phyloP scores from a whole-genome alignment of 2,329 filamentous ascomycete species.

The Hyphodiscus sp. region DNA sequence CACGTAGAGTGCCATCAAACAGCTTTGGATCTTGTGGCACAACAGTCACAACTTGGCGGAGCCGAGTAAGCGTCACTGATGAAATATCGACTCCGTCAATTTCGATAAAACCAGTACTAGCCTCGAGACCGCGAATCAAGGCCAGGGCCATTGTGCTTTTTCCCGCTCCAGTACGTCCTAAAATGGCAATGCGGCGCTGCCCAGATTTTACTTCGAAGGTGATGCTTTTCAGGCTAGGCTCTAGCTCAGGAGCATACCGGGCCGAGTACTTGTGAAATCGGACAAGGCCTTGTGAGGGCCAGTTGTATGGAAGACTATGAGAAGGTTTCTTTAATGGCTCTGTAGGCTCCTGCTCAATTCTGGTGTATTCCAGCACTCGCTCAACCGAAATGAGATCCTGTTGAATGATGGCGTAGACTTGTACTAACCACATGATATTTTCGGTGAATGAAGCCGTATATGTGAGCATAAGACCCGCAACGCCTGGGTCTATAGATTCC shows the following conservation, averaged over 20 bases:
- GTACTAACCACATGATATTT: too few species aligned
- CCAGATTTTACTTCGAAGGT: background rate
- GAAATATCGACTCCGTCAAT: background rate
- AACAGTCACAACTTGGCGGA: background rate
- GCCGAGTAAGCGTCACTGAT: background rate
- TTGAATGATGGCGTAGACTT: too few species aligned
- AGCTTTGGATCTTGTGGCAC: background rate
- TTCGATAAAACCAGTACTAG: background rate
- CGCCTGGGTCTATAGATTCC: too few species aligned
- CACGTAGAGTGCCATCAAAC: background rate
- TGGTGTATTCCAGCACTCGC: constrained; percentile 91
- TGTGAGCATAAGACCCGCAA: too few species aligned
- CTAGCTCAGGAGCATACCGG: background rate
- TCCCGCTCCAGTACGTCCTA: background rate
- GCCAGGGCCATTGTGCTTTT: background rate
- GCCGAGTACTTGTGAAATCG: too few species aligned
- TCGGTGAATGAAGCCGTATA: too few species aligned
- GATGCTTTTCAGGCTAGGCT: background rate
- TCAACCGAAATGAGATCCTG: constrained; percentile 94
- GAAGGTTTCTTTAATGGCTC: constrained; percentile 90
- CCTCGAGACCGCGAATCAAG: background rate
- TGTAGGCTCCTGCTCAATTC: constrained; percentile 84
- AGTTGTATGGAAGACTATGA: constrained; percentile 52
- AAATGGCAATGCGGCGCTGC: background rate
- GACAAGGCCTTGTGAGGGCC: too few species aligned